phyloP scores from a whole-genome alignment of 75 land plant genomes.

The Selaginella tamariscina region DNA sequence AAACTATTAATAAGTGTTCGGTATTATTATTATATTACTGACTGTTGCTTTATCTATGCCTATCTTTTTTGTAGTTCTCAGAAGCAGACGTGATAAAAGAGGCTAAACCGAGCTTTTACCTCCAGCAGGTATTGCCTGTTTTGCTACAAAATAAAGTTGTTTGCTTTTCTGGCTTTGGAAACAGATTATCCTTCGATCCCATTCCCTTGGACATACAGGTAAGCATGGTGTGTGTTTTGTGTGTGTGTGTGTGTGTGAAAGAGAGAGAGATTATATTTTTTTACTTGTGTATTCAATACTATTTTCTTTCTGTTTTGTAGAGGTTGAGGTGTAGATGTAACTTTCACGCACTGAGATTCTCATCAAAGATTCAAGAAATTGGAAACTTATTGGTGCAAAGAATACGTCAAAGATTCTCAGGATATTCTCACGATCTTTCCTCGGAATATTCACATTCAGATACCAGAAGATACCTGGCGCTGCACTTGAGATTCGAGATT shows the following conservation, averaged over 20 bases:
- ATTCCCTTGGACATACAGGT: conserved; percentile 87
- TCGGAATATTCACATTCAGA: no score
- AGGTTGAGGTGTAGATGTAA: conserved; percentile 95
- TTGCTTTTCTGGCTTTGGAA: conserved; percentile 84
- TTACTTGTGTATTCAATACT: not conserved
- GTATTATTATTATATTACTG: no score
- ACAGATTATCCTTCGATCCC: conserved; percentile 89
- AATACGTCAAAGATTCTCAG: conserved; percentile 39
- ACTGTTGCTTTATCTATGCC: not conserved
- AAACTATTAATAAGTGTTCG: no score
- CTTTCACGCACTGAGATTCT: conserved; percentile 77
- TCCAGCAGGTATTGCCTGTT: conserved; percentile 58
- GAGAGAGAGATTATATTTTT: not conserved
- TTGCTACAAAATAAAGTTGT: conserved; percentile 67
- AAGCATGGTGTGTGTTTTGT: not conserved
- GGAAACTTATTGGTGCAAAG: conserved; percentile 59
- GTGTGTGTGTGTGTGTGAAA: not conserved
- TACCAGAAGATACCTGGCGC: conserved; percentile 58
- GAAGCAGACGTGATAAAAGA: conserved; percentile 79
- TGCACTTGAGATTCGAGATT: conserved; percentile 90
- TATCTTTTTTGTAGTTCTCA: conserved; percentile 42
- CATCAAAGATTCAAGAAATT: conserved; percentile 63
- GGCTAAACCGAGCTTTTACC: conserved; percentile 71
- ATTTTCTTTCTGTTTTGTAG: conserved; percentile 33
- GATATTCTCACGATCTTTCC: conserved; percentile 15